Evolutionary conservation across 106 monocot genomes (phyloP), one percentile per base, ranked within the genome.

Genomic region (Dendrobium nobile): DNA sequence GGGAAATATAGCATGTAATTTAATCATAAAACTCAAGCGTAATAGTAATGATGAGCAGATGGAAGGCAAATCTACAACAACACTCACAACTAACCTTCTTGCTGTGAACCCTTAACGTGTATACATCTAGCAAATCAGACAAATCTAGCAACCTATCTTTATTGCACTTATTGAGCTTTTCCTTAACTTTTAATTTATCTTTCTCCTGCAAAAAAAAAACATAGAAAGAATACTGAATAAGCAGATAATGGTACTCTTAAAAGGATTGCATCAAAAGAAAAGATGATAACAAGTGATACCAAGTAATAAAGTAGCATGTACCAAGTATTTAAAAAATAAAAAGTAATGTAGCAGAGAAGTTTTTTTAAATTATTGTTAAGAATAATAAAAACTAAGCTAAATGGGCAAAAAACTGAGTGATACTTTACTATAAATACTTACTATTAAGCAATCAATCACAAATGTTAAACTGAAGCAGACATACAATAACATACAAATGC

Each of bases 111-210:
- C 77, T 88, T 64, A 78, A 18, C 9, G 75, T 43, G 56, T 83
- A 77, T 40, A 91, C 65, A 84, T 89, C 91, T 75, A 91, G 85
- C 59, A 91, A 41, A 20, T 87, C 81, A 87, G 88, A 91, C 59
- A 87, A 91, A 74, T 87, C 85, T 51, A 91, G 26, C 77, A 91
- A 70, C 74, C 68, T 87, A 41, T 89, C 88, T 83, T 91, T 91
- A 22, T 81, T 81, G 82, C 75, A 83, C 82, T 87, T 91, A 20
- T 87, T 81, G 72, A 91, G 81, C 41, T 85, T 88, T 80, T 89
- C 87, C 55, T 81, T 88, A 1, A 91, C 79, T 70, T 85, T 91
- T 77, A 76, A 51, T 75, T 18, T 85, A 20, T 85, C 41, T 61
- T 85, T 91, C 77, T 83, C 87, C 91, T 91, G 79, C 26, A 78